Evolutionary conservation across 768 basidiomycete genomes (phyloP), one percentile per base, ranked within the genome.

Genomic region (Hygrophorus pudorinus): DNA sequence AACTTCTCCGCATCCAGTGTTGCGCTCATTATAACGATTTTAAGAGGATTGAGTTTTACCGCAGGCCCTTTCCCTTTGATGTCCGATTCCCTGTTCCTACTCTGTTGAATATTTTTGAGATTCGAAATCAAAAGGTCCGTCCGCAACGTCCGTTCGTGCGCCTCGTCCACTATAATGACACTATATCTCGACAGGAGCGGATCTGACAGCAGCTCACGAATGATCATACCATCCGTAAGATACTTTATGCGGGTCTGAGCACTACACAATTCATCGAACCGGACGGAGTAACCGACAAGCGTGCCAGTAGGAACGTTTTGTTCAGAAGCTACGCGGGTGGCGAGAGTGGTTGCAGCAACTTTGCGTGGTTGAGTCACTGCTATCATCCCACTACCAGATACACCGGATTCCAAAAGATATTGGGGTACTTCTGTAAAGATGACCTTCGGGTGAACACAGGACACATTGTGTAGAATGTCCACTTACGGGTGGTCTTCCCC

Each of bases 181-280:
- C 85, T 85, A 64, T 98, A 99, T 46, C 72, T 72, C 42, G 78
- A 79, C 37, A 98, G 69, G 27, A 83, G 59, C 12, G 78, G 70
- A 57, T 93, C 90, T 34, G 75, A 77, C 48, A 93, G 72, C 40
- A 93, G 75, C 70, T 99, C 96, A 34, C 92, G 78, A 34, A 93
- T 83, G 51, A 98, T 81, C 87, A 98, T 97, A 50, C 96, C 96
- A 55, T 99, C 96, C 44, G 93, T 98, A 63, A 96, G 73, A 58
- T 91, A 99, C 65, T 97, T 98, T 64, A 98, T 85, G 38, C 81
- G 76, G 3, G 96, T 99, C 2, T 76, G 67, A 0, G 73, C 57
- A 8, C 78, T 70, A 10, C 73, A 75, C 14, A 75, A 66, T 56
- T 98, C 94, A 59, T 98, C 91, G 61, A 99, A 99, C 11, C 96